Percentiles rank a stretch among this genome's conserved stretches.
Evolutionary conservation across 495 filamentous ascomycete genomes (phyloP).

Genomic region (Penicillium lividum): DNA sequence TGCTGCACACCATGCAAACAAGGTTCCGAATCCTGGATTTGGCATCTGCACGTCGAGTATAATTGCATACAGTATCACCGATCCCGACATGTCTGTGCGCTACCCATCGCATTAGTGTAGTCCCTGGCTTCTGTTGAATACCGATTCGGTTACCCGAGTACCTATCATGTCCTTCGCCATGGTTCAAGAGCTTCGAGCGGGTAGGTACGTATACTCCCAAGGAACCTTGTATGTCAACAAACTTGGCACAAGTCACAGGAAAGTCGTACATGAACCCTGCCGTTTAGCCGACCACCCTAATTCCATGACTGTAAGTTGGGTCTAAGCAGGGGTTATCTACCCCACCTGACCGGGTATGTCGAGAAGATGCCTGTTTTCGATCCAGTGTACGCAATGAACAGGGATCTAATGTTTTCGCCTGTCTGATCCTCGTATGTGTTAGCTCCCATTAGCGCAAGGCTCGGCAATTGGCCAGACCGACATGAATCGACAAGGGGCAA

Average conservation of each 20-base stretch:
- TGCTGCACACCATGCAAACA: not conserved
- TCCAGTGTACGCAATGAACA: not conserved
- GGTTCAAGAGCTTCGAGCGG: not conserved
- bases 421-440: not conserved
- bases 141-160: not conserved
- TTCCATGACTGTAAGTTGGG: not conserved
- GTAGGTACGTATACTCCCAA: not conserved
- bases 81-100: not conserved
- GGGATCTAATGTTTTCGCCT: not conserved
- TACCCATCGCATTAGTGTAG: not conserved
- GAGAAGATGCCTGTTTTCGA: not conserved
- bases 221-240: not conserved
- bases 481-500: not conserved
- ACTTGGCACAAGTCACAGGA: not conserved
- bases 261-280: not conserved
- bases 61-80: not conserved
- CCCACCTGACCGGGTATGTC: not conserved
- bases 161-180: not conserved
- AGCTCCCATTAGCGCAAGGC: not conserved
- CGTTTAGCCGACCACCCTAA: not conserved
- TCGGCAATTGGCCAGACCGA: not conserved
- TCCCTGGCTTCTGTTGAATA: not conserved
- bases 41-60: not conserved
- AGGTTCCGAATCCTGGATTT: not conserved
- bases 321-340: not conserved